phyloP scores from a whole-genome alignment of 140 eudicot genomes.

The Senecio squalidus region DNA sequence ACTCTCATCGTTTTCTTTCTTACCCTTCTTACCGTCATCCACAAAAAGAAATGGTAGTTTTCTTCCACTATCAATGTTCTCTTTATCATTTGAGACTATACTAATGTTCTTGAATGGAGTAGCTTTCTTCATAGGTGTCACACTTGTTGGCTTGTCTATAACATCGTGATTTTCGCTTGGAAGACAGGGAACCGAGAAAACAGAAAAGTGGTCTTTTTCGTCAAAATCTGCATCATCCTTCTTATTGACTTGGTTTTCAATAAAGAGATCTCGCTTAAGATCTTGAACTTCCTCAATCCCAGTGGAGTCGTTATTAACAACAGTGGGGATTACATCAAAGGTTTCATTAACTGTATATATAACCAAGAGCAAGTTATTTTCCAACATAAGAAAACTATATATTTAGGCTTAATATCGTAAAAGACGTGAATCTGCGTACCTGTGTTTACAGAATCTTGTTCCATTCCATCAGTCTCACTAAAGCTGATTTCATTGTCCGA shows the following conservation, averaged over 20 bases:
- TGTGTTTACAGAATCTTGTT: not conserved
- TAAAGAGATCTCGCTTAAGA: not conserved
- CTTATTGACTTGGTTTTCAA: not conserved
- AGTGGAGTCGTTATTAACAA: not conserved
- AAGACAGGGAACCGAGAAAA: not conserved
- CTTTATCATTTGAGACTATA: slow-evolving; percentile 43
- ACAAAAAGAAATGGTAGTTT: slow-evolving; percentile 12
- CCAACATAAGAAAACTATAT: not conserved
- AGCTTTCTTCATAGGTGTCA: slow-evolving; percentile 21
- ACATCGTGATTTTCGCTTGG: not conserved
- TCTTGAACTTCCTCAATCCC: not conserved
- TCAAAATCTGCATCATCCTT: not conserved
- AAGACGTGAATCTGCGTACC: not conserved
- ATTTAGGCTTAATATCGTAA: not conserved
- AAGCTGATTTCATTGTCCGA: not conserved
- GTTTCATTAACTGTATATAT: not conserved
- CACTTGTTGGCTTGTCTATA: not conserved
- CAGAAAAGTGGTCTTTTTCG: not conserved
- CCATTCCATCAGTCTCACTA: not conserved
- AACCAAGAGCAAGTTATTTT: not conserved
- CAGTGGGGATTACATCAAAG: not conserved
- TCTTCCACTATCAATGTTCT: slow-evolving; percentile 35
- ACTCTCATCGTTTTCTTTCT: slow-evolving; percentile 9
- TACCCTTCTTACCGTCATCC: slow-evolving; percentile 21
- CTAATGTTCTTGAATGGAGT: not conserved